phyloP scores from a whole-genome alignment of 2,329 filamentous ascomycete species.

The Akanthomyces muscarius region DNA sequence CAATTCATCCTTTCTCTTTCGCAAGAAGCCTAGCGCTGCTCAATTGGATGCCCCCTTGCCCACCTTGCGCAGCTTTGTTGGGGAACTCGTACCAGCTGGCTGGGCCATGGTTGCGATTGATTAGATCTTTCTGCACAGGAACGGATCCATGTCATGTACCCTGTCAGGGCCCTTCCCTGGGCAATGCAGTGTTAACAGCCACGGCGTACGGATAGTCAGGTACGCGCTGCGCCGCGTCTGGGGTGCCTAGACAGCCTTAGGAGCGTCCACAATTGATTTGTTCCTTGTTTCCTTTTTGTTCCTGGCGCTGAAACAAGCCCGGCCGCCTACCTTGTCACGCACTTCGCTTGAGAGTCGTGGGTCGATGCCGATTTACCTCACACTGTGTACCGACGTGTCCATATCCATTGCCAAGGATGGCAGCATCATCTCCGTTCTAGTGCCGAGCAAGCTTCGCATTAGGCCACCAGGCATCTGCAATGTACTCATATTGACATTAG shows the following conservation, averaged over 20 bases:
- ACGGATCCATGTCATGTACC: slow-evolving; percentile 3
- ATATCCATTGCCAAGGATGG: neutral
- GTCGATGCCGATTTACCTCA: neutral
- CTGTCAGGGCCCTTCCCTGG: neutral
- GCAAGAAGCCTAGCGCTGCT: neutral
- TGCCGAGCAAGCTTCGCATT: neutral
- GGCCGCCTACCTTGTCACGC: neutral
- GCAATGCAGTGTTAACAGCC: neutral
- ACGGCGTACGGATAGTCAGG: neutral
- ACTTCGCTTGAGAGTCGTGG: neutral
- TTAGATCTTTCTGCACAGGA: slow-evolving; percentile 10
- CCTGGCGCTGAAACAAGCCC: neutral
- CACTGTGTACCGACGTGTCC: neutral
- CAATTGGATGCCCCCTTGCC: neutral
- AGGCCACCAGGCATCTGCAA: neutral
- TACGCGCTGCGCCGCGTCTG: slow-evolving; percentile 1
- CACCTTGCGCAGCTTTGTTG: neutral
- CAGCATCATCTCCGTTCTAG: neutral
- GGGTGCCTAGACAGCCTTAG: neutral
- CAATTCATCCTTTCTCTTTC: neutral
- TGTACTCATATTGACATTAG: no score
- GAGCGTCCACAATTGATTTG: neutral
- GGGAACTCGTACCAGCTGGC: slow-evolving; percentile 1
- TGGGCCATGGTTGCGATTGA: slow-evolving; percentile 11
- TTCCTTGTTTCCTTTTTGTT: neutral